Evolutionary conservation across 805 yeast species (phyloP).

Genomic region (Nakazawaea molendinolei): DNA sequence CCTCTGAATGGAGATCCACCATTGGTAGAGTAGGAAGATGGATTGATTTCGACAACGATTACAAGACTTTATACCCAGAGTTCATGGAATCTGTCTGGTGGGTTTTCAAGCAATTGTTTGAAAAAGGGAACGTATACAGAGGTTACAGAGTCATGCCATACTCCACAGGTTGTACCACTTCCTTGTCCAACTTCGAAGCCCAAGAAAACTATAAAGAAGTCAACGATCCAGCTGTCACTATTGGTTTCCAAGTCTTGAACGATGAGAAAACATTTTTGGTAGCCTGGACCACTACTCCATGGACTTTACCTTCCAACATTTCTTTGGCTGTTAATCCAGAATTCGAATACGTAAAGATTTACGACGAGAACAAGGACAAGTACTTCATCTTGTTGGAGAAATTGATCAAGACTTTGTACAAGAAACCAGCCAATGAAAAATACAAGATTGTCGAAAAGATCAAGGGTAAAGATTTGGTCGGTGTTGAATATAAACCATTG

Average conservation of each 20-base stretch:
- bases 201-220: constrained; percentile 98
- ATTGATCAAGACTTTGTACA: constrained; percentile 78
- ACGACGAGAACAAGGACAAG: constrained; percentile 78
- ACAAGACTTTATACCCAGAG: constrained; percentile 90
- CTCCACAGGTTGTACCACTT: constrained; percentile 95
- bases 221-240: constrained; percentile 90
- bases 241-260: constrained; percentile 75
- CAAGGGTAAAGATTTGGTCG: constrained; percentile 74
- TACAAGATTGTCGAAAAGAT: constrained; percentile 75
- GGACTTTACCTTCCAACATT: constrained; percentile 96
- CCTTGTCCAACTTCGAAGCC: constrained; percentile 95
- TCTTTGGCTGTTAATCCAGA: constrained; percentile 89
- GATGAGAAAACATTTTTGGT: constrained; percentile 81
- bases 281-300: constrained; percentile 99
- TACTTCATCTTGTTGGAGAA: constrained; percentile 81
- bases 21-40: constrained; percentile 96
- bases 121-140: constrained; percentile 85
- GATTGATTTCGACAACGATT: constrained; percentile 98
- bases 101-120: constrained; percentile 87
- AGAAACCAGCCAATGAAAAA: constrained; percentile 90
- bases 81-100: constrained; percentile 99
- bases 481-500: constrained; percentile 74
- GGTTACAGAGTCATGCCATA: constrained; percentile 98
- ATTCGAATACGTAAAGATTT: constrained; percentile 86
- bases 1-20: constrained; percentile 89